A percentile compares a stretch with the other conserved stretches of the same genome.
Conservation (phyloP, 2,329 filamentous ascomycete species). For the Botrytis fragariae region DNA sequence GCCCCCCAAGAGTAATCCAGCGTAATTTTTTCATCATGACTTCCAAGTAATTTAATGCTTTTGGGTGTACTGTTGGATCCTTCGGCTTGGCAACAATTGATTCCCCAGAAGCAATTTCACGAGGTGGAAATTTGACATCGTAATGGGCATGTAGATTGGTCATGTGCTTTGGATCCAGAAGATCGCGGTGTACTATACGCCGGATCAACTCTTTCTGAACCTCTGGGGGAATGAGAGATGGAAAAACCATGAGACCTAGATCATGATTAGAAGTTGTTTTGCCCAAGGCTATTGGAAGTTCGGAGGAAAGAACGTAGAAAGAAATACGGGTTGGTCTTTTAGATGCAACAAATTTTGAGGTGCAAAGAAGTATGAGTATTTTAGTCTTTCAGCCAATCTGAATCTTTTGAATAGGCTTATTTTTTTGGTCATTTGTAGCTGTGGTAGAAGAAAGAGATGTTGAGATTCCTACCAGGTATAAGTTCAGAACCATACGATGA, state of each 20-base stretch:
- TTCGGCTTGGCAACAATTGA: slow-evolving; percentile 62
- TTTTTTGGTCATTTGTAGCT: neutral
- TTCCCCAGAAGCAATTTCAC: neutral
- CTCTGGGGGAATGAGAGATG: slow-evolving; percentile 65
- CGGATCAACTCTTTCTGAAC: slow-evolving; percentile 70
- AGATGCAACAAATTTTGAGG: neutral
- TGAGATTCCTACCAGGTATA: slow-evolving; percentile 60
- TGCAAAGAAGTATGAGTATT: neutral
- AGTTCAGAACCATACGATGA: slow-evolving; percentile 51
- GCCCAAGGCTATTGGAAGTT: neutral
- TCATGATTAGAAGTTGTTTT: slow-evolving; percentile 26
- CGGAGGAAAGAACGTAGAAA: neutral
- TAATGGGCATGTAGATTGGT: slow-evolving; percentile 92
- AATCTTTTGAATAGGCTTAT: neutral
- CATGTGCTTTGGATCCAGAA: slow-evolving; percentile 69
- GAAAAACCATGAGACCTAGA: slow-evolving; percentile 75
- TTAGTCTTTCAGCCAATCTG: neutral
- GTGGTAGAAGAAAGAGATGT: slow-evolving; percentile 1
- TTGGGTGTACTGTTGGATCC: slow-evolving; percentile 66
- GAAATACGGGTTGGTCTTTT: neutral
- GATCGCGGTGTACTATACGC: slow-evolving; percentile 73
- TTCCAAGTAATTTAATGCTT: slow-evolving; percentile 64
- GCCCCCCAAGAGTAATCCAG: slow-evolving; percentile 92
- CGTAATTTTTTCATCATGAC: slow-evolving; percentile 78
- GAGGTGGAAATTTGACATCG: slow-evolving; percentile 58